These are phyloP conservation scores for Pythium dissimile DNA, from an alignment of 352 stramenopile species.

Conservation along the genomic window DNA sequence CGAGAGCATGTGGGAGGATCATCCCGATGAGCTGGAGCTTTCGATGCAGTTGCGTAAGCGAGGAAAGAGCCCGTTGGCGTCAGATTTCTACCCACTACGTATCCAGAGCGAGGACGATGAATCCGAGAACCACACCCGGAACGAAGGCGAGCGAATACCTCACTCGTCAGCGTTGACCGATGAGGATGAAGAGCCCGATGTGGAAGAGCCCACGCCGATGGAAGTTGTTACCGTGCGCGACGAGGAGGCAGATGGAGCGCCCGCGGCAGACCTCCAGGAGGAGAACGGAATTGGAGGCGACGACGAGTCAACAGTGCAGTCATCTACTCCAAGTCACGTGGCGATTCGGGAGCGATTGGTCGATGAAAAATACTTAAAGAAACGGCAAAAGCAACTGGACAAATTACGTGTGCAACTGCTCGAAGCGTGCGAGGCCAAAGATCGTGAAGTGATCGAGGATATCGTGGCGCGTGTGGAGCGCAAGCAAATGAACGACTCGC, in stretches of 20 bases:
- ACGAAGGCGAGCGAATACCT: constrained; percentile 12
- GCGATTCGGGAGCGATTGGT: constrained; percentile 49
- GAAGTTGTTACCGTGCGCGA: neutral
- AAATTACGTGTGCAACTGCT: constrained; percentile 53
- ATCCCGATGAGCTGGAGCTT: constrained; percentile 32
- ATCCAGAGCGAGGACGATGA: constrained; percentile 28
- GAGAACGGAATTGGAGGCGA: neutral
- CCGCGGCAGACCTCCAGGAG: neutral
- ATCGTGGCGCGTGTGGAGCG: constrained; percentile 62
- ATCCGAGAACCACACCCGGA: constrained; percentile 20
- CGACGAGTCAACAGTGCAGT: neutral
- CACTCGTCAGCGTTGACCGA: constrained; percentile 3
- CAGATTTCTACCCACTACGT: constrained; percentile 12
- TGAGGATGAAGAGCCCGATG: constrained; percentile 17
- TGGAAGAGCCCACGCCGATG: constrained; percentile 20
- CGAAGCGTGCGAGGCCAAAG: constrained; percentile 33
- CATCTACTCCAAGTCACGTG: constrained; percentile 20
- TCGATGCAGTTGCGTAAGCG: constrained; percentile 6
- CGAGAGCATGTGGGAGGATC: constrained; percentile 74
- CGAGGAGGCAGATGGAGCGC: neutral
- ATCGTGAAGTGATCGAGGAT: constrained; percentile 50
- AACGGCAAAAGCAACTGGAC: constrained; percentile 70
- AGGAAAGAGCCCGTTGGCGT: neutral
- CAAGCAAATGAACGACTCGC: constrained; percentile 71
- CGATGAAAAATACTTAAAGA: constrained; percentile 75